phyloP scores from a whole-genome alignment of 2,329 filamentous ascomycete genomes.

The Hypomyces rosellus region DNA sequence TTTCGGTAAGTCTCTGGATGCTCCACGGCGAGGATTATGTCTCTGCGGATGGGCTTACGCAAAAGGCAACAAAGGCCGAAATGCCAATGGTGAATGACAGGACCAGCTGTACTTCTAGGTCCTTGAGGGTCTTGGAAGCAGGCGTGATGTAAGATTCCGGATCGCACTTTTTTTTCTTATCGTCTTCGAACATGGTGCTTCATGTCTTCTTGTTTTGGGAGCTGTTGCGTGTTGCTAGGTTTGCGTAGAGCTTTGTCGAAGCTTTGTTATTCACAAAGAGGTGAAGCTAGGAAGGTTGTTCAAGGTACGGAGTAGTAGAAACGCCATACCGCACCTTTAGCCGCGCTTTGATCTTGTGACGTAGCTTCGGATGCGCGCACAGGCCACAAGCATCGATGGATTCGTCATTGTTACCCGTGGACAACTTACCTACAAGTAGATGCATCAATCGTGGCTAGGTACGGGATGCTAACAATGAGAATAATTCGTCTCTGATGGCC shows the following conservation, averaged over 20 bases:
- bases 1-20: neutral
- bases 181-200: conserved; percentile 11
- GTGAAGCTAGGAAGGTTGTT: neutral
- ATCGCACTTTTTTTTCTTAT: conserved; percentile 18
- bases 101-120: conserved; percentile 59
- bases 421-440: too few species aligned
- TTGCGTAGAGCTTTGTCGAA: neutral
- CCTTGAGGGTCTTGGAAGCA: conserved; percentile 26
- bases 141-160: conserved; percentile 19
- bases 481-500: too few species aligned
- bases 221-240: neutral
- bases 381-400: too few species aligned
- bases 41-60: conserved; percentile 46
- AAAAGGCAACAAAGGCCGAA: conserved; percentile 69
- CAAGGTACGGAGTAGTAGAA: too few species aligned
- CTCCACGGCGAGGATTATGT: too few species aligned
- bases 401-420: too few species aligned
- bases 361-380: too few species aligned
- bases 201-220: neutral
- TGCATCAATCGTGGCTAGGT: too few species aligned
- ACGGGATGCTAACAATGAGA: too few species aligned
- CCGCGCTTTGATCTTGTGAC: too few species aligned
- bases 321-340: too few species aligned
- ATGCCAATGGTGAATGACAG: conserved; percentile 66
- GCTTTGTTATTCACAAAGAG: neutral